Percentiles rank a stretch among this genome's conserved stretches.
Conservation (phyloP, 495 filamentous ascomycete genomes). For the Hyaloscypha hepaticicola region DNA sequence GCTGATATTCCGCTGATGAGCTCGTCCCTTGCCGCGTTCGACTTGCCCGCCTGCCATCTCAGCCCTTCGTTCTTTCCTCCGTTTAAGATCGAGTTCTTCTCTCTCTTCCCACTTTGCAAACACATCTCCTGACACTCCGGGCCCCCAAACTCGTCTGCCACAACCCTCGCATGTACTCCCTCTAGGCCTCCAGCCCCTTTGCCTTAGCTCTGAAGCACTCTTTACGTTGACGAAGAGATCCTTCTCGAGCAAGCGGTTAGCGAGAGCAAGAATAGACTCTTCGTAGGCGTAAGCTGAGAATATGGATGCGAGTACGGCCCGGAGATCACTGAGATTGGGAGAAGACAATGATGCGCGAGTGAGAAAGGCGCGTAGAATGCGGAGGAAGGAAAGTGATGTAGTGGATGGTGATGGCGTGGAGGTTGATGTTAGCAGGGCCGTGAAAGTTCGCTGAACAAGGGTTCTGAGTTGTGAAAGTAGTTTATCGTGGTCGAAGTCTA, state of each 20-base stretch:
- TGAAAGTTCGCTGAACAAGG: slow-evolving; percentile 88
- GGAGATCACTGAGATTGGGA: slow-evolving; percentile 82
- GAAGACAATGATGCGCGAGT: slow-evolving; percentile 75
- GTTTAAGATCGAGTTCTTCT: slow-evolving; percentile 48
- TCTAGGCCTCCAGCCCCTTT: slow-evolving; percentile 84
- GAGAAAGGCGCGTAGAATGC: slow-evolving; percentile 88
- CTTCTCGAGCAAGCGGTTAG: slow-evolving; percentile 83
- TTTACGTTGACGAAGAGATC: slow-evolving; percentile 85
- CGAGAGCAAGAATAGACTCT: slow-evolving; percentile 77
- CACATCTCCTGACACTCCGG: slow-evolving; percentile 72
- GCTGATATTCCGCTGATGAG: slow-evolving; percentile 30
- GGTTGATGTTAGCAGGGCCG: slow-evolving; percentile 75
- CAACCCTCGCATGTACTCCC: slow-evolving; percentile 88
- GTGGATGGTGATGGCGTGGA: slow-evolving; percentile 34
- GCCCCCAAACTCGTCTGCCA: slow-evolving; percentile 81
- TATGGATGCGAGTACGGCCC: slow-evolving; percentile 79
- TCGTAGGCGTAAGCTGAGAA: slow-evolving; percentile 96
- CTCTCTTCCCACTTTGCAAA: slow-evolving; percentile 79
- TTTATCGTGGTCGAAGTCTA: slow-evolving; percentile 47
- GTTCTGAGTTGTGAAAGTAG: slow-evolving; percentile 61
- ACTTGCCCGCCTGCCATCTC: slow-evolving; percentile 27
- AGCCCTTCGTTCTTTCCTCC: slow-evolving; percentile 36
- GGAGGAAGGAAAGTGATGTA: slow-evolving; percentile 76
- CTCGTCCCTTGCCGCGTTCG: slow-evolving; percentile 35
- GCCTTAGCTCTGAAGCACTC: slow-evolving; percentile 70